Base-by-base conservation (phyloP, 768 basidiomycete genomes). In the Boletus reticuloceps region DNA sequence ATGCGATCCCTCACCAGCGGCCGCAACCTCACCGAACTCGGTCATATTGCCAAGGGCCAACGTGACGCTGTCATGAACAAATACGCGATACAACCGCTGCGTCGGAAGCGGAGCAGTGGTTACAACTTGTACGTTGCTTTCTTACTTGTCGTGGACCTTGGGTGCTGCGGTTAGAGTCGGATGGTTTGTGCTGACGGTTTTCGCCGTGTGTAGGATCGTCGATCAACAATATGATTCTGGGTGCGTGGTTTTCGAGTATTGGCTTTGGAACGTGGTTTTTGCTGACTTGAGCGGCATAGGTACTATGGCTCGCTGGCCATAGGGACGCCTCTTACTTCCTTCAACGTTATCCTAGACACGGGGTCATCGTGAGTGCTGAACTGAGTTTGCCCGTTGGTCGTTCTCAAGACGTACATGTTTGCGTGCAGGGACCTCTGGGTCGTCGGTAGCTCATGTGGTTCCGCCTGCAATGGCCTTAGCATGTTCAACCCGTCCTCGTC, bases 201-300 rank as follows among this genome's bases (percentile, higher is more conserved):
- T 12, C 6, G 27, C 12, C n/a, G 39, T 37, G 39, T 37, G 14
- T 58, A 90, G 88, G 47, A 68, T 89, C 17, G 76, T 79, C 17
- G 83, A 88, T 62, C 86, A 90, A 69, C 77, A 78, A 38, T 68
- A 74, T 14, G 89, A 91, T 69, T 84, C 86, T 13, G 82, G 79
- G 85, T 84, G 62, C 47, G 76, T 63, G 27, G 3, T 50, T 55
- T 10, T 9, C 19, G 27, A 20, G 54, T 4, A 1, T 9, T 14
- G 7, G n/a, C 4, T 1, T 27, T 29, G 27, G 27, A 9, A 29
- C 27, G 27, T 29, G 27, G 27, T 38, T 3, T 29, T 41, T 37
- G 47, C 47, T 60, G 40, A 64, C 51, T 7, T 29, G n/a, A 14
- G 17, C 36, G n/a, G 0, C 4, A 48, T 9, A 71, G 70, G 12